A percentile compares a stretch with the other conserved stretches of the same genome.
phyloP scores from a whole-genome alignment of 2,329 filamentous ascomycete genomes.

The Clarireedia paspali region DNA sequence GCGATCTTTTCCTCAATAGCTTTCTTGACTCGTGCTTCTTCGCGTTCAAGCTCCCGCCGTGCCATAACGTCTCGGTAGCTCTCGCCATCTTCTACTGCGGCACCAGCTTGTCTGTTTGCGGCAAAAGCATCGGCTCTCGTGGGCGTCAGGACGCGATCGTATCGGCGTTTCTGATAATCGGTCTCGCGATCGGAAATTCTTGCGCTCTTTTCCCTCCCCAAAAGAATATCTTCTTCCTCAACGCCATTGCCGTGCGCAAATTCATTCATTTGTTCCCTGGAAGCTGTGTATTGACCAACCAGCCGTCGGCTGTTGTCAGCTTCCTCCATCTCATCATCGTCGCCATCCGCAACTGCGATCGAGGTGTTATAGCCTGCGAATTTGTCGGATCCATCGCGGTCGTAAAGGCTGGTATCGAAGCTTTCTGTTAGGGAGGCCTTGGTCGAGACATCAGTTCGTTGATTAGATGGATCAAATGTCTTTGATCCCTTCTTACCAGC shows the following conservation, averaged over 20 bases:
- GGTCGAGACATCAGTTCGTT: slow-evolving; percentile 75
- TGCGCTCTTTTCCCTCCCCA: slow-evolving; percentile 79
- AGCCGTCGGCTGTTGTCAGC: slow-evolving; percentile 67
- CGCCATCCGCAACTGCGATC: slow-evolving; percentile 70
- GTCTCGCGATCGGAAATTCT: slow-evolving; percentile 90
- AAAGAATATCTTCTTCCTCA: slow-evolving; percentile 84
- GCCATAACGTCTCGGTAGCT: slow-evolving; percentile 91
- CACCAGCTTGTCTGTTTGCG: slow-evolving; percentile 61
- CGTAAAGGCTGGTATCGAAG: slow-evolving; percentile 85
- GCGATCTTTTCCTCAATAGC: slow-evolving; percentile 66
- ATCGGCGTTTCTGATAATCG: slow-evolving; percentile 93
- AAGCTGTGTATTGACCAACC: slow-evolving; percentile 93
- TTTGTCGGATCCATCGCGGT: slow-evolving; percentile 67
- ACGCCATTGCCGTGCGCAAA: slow-evolving; percentile 79
- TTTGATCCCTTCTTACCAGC: slow-evolving; percentile 74
- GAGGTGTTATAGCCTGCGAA: slow-evolving; percentile 88
- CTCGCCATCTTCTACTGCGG: slow-evolving; percentile 55
- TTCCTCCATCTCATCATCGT: slow-evolving; percentile 71
- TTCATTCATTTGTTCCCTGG: slow-evolving; percentile 85
- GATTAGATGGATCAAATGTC: slow-evolving; percentile 69
- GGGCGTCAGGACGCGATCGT: slow-evolving; percentile 79
- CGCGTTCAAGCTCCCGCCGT: slow-evolving; percentile 79
- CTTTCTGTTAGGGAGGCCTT: slow-evolving; percentile 87
- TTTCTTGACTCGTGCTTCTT: slow-evolving; percentile 79
- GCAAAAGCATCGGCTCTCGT: slow-evolving; percentile 82